Evolutionary conservation across 495 filamentous ascomycete genomes (phyloP), one percentile per base, ranked within the genome.

Genomic region (Cudoniella acicularis): DNA sequence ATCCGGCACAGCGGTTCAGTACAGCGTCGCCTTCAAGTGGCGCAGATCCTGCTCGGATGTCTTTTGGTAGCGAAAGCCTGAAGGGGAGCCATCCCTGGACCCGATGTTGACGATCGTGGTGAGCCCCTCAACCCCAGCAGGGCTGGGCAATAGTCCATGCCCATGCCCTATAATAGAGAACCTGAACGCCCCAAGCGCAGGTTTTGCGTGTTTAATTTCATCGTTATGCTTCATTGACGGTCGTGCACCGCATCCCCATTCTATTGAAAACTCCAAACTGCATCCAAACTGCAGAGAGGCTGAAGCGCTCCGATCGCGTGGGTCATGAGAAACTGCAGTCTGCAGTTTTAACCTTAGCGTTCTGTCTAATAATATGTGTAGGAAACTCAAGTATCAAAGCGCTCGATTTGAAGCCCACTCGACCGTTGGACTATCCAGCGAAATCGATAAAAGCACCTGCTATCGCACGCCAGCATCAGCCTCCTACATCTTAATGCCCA

Each of bases 11-110:
- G 21, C 25, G 48, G 48, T 50, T 50, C 21, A 6, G 48, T 10
- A 13, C 21, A 23, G 48, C 10, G 21, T 50, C 48, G 48, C 20
- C 48, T 25, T 26, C 48, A 50, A 50, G 48, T 50, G 22, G 48
- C 22, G 48, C 9, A 10, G 48, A 50, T 25, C 48, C 48, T 24
- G 23, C n/a, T 20, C 23, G 25, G 18, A 50, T 23, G 21, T n/a
- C 48, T 23, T 26, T 50, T 25, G 48, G 48, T 50, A 50, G 48
- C 48, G 48, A 50, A 50, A 25, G 48, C n/a, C n/a, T n/a, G 48
- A n/a, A 50, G 23, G 48, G 48, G 11, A 3, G 18, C 13, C 16
- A 4, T 4, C 8, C 23, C 3, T 10, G 48, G 11, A 23, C 20
- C 48, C 48, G 48, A 50, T 50, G 48, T 23, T 26, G 48, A 50